Evolutionary conservation across 1,139 yeast genomes (phyloP), one percentile per base, ranked within the genome.

Genomic region (Nematodospora anomalae): DNA sequence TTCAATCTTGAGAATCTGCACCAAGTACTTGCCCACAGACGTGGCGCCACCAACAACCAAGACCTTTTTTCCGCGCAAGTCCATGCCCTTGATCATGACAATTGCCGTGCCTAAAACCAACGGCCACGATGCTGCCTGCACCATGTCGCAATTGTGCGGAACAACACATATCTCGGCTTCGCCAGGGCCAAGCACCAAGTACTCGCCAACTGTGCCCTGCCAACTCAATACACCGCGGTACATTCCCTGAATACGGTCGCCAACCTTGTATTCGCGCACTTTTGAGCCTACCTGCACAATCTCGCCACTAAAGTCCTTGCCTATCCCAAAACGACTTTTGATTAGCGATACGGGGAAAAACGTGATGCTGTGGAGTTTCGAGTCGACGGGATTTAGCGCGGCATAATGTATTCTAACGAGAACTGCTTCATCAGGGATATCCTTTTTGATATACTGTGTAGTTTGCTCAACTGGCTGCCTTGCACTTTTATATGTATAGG

Each of bases 11-110:
- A 80, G 71, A 14, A 83, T 50, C 51, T 81, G 87, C 16, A 79
- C 64, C 2, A 74, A 70, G 58, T 66, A 72, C 42, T 76, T 57
- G 1, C 92, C 94, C 6, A 83, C 83, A 8, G 81, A 66, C 1
- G 92, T 76, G 3, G 85, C 77, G 10, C 84, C 92, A 28, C 95
- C 95, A 42, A 83, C 65, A 28, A 86, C 66, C 35, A 84, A 62
- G 1, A 83, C 72, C 41, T 60, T 60, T 20, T 39, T 39, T 27
- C 33, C 30, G 4, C 28, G 16, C 10, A 44, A 22, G 11, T 28
- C 34, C 3, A 36, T 30, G 3, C 28, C 30, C 36, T 58, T 57
- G 33, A 78, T 52, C 36, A 76, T 53, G 28, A 62, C 64, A 44
- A 53, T 63, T 0, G 87, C 86, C 1, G 87, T 67, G 8, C 81